Evolutionary conservation across 192 early-diverging fungal genomes (phyloP).

Genomic region (Coemansia sp.): DNA sequence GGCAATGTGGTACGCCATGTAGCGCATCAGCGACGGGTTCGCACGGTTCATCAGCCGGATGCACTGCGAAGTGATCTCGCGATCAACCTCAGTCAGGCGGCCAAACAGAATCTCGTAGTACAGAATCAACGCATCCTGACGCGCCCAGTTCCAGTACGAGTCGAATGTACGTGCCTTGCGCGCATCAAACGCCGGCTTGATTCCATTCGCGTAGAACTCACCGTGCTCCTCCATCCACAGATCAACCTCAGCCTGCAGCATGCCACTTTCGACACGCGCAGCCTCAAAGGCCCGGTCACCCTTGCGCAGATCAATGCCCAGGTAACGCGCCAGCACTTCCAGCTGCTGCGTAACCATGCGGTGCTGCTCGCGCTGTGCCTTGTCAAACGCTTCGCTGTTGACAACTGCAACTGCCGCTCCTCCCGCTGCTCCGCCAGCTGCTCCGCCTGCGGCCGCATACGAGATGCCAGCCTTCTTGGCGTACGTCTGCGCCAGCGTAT

Average conservation of each 20-base stretch:
- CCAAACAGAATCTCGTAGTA: constrained; percentile 95
- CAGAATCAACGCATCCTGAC: constrained; percentile 76
- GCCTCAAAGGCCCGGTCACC: constrained; percentile 74
- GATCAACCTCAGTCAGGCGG: constrained; percentile 80
- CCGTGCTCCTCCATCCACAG: constrained; percentile 91
- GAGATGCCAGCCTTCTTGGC: constrained; percentile 76
- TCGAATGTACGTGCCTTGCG: constrained; percentile 89
- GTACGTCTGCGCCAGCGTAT: constrained; percentile 71
- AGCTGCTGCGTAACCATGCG: constrained; percentile 80
- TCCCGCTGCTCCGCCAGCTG: constrained; percentile 40
- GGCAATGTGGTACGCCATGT: constrained; percentile 86
- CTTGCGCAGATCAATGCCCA: constrained; percentile 81
- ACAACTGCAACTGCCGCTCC: constrained; percentile 62
- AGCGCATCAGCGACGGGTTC: constrained; percentile 73
- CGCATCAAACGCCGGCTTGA: constrained; percentile 78
- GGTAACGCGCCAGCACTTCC: constrained; percentile 83
- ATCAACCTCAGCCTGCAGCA: constrained; percentile 83
- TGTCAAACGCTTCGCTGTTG: constrained; percentile 91
- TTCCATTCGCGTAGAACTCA: constrained; percentile 85
- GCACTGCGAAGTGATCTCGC: constrained; percentile 88
- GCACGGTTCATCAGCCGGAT: constrained; percentile 92
- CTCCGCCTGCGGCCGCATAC: constrained; percentile 52
- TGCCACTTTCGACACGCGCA: constrained; percentile 62
- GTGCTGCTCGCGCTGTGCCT: constrained; percentile 77
- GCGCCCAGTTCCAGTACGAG: constrained; percentile 98